A percentile compares a stretch with the other conserved stretches of the same genome.
Conservation (phyloP, 2,329 filamentous ascomycete genomes). For the Xylariaceae sp. region DNA sequence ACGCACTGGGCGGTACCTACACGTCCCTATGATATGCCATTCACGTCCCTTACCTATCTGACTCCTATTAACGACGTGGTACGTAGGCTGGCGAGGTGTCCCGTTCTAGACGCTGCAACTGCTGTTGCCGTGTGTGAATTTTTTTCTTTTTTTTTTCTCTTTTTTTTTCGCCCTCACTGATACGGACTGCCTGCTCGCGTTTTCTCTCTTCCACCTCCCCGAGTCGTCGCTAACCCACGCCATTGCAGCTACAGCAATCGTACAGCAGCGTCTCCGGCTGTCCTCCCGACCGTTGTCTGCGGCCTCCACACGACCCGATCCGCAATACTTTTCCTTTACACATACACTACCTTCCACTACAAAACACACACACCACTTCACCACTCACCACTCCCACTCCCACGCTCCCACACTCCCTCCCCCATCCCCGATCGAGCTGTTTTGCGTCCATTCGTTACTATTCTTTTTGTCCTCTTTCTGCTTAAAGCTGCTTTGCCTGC, state of each 20-base stretch:
- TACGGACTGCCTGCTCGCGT: conserved; percentile 10
- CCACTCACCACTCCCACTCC: too few relatives aligned
- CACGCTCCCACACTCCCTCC: background rate
- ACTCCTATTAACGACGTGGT: background rate
- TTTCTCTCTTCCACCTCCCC: conserved; percentile 14
- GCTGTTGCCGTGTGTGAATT: background rate
- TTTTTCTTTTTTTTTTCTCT: background rate
- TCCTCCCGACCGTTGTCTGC: conserved; percentile 24
- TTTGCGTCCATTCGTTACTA: conserved; percentile 27
- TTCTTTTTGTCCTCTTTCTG: conserved; percentile 15
- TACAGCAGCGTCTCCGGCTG: conserved; percentile 24
- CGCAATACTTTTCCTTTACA: conserved; percentile 3
- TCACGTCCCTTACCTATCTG: conserved; percentile 7
- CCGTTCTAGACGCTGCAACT: background rate
- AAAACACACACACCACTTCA: background rate
- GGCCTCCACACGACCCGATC: conserved; percentile 18
- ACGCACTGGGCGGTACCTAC: conserved; percentile 11
- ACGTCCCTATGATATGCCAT: too few relatives aligned
- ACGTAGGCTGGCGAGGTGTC: too few relatives aligned
- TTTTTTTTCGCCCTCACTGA: conserved; percentile 1
- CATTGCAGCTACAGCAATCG: conserved; percentile 21
- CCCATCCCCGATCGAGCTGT: conserved; percentile 24
- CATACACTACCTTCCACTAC: background rate
- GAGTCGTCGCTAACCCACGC: conserved; percentile 20
- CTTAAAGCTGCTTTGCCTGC: conserved; percentile 14